phyloP scores from a whole-genome alignment of 805 yeast genomes.

The Saccharomycopsis malanga region DNA sequence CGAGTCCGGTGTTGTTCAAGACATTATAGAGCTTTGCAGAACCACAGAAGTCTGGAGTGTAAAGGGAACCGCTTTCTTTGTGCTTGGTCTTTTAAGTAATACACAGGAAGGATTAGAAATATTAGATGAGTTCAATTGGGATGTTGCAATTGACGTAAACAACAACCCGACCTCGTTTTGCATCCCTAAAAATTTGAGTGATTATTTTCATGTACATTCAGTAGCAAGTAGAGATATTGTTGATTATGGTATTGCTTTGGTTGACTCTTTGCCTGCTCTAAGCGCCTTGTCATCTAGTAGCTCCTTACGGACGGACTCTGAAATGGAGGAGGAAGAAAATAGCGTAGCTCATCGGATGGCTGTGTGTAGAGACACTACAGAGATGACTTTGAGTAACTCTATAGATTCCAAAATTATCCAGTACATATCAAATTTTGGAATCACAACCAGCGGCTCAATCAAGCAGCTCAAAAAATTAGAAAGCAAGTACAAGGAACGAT shows the following conservation, averaged over 20 bases:
- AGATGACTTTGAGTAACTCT: background rate
- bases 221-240: slow-evolving; percentile 1
- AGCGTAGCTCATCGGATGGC: background rate
- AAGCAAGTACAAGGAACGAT: slow-evolving; percentile 16
- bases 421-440: slow-evolving; percentile 12
- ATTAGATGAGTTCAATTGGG: slow-evolving; percentile 78
- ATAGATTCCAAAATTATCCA: slow-evolving; percentile 17
- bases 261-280: background rate
- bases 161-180: slow-evolving; percentile 39
- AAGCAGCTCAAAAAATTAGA: slow-evolving; percentile 16
- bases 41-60: slow-evolving; percentile 49
- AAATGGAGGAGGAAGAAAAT: background rate
- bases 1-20: slow-evolving; percentile 42
- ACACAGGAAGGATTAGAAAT: slow-evolving; percentile 80
- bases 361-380: slow-evolving; percentile 1
- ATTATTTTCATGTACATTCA: slow-evolving; percentile 25
- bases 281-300: background rate
- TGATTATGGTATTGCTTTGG: background rate
- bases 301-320: background rate
- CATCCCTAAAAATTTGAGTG: slow-evolving; percentile 32
- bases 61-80: slow-evolving; percentile 71
- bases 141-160: slow-evolving; percentile 37
- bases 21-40: slow-evolving; percentile 45
- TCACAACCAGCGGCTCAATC: slow-evolving; percentile 13
- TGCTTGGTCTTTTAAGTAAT: slow-evolving; percentile 63